A percentile compares a stretch with the other conserved stretches of the same genome.
Evolutionary conservation across 2,329 filamentous ascomycete species (phyloP).

Genomic region (Aspergillus fischeri): DNA sequence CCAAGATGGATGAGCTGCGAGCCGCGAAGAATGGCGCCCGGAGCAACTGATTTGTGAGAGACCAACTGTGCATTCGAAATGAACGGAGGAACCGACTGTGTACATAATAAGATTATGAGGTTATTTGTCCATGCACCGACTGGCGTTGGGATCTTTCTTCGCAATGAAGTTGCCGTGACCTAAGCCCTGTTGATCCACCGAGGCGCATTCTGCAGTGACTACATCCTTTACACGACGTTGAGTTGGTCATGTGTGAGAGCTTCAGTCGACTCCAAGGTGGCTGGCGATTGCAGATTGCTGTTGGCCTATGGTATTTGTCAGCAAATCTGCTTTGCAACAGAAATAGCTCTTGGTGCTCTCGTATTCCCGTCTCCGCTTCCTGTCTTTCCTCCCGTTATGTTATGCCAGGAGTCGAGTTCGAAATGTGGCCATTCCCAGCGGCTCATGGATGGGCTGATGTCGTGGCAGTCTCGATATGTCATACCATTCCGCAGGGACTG

Average conservation of each 20-base stretch:
- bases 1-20: slow-evolving; percentile 96
- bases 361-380: background rate
- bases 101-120: slow-evolving; percentile 36
- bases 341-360: background rate
- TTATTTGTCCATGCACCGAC: slow-evolving; percentile 31
- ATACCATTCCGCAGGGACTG: background rate
- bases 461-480: background rate
- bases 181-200: background rate
- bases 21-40: slow-evolving; percentile 77
- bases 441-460: background rate
- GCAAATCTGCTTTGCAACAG: background rate
- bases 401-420: background rate
- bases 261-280: background rate
- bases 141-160: slow-evolving; percentile 30
- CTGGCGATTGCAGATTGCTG: background rate
- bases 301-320: background rate
- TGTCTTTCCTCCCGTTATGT: background rate
- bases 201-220: background rate
- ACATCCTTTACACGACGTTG: background rate
- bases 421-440: background rate
- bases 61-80: slow-evolving; percentile 22
- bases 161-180: slow-evolving; percentile 10
- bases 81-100: slow-evolving; percentile 32
- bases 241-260: background rate
- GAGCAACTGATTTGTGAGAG: slow-evolving; percentile 62